These are phyloP conservation scores for Pugionium dolabratum DNA, from an alignment of 345 rosid genomes.

Conservation along the genomic window DNA sequence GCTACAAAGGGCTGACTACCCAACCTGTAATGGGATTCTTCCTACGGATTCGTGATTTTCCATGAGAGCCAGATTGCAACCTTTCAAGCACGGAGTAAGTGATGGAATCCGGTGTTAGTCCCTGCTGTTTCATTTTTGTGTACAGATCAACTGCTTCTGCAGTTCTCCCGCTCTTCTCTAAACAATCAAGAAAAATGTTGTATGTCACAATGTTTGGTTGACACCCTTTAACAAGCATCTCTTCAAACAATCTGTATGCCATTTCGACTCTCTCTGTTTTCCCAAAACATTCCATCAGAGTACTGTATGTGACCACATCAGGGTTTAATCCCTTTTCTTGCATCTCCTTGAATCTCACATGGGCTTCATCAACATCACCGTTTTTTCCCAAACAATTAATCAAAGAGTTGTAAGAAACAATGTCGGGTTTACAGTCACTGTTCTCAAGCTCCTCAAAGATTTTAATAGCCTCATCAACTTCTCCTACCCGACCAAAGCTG, in stretches of 20 bases:
- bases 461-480: conserved; percentile 63
- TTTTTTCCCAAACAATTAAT: conserved; percentile 92
- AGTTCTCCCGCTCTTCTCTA: conserved; percentile 78
- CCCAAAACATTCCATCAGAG: conserved; percentile 90
- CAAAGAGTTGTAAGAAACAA: conserved; percentile 80
- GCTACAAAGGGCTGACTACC: conserved; percentile 71
- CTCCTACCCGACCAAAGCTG: conserved; percentile 74
- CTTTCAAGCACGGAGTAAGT: conserved; percentile 76
- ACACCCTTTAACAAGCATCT: conserved; percentile 82
- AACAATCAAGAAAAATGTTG: conserved; percentile 84
- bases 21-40: conserved; percentile 89
- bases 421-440: conserved; percentile 68
- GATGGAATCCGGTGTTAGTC: conserved; percentile 80
- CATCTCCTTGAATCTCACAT: conserved; percentile 89
- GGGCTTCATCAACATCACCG: conserved; percentile 94
- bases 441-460: conserved; percentile 85
- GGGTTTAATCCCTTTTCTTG: conserved; percentile 81
- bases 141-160: conserved; percentile 84
- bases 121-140: conserved; percentile 72
- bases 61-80: conserved; percentile 69
- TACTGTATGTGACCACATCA: conserved; percentile 91
- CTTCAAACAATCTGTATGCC: conserved; percentile 77
- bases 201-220: conserved; percentile 85
- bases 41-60: conserved; percentile 67
- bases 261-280: conserved; percentile 85